Evolutionary conservation across 2,329 filamentous ascomycete species (phyloP), one percentile per base, ranked within the genome.

Genomic region (Phaeosphaeriaceae sp.): DNA sequence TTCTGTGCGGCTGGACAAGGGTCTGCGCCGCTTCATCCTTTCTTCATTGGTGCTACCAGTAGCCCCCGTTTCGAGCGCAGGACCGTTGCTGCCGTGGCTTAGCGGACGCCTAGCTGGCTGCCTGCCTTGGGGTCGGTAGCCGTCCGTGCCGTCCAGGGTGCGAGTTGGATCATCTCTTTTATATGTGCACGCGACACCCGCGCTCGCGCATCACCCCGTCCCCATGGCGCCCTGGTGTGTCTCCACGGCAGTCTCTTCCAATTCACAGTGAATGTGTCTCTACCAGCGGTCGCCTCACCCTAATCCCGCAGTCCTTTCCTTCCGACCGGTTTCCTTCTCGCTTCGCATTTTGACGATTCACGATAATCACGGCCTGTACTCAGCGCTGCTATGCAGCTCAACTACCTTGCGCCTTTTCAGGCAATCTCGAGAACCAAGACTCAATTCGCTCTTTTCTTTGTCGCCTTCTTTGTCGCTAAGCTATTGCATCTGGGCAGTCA

Each of bases 401-500:
- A 65, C 27, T 19, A 51, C n/a, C 48, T 65, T 24, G 60, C 60
- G 44, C 62, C 62, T 61, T 31, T 61, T 17, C 58, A 65, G 60
- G 60, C 53, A 40, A 25, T 65, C 40, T 49, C 58, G 46, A 52
- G 58, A 45, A 58, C 60, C 10, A 65, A 59, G 40, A 57, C 48
- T 19, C 62, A 65, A 41, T 61, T 65, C 48, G 47, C 60, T 22
- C 33, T 65, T 20, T 65, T 65, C 46, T 61, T 65, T 33, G 56
- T 63, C 27, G 59, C 56, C 47, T 65, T 52, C 48, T 65, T 65
- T 41, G 53, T 57, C 31, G 62, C 62, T 5, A 65, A 65, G 33
- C 48, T 65, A 22, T 36, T 65, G 46, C 62, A 65, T 57, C 54
- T 65, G 27, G 62, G 57, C 21, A 65, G 62, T 48, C 62, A 65